Base-by-base conservation (phyloP, 495 filamentous ascomycete species). In the Aspergillus wentii region DNA sequence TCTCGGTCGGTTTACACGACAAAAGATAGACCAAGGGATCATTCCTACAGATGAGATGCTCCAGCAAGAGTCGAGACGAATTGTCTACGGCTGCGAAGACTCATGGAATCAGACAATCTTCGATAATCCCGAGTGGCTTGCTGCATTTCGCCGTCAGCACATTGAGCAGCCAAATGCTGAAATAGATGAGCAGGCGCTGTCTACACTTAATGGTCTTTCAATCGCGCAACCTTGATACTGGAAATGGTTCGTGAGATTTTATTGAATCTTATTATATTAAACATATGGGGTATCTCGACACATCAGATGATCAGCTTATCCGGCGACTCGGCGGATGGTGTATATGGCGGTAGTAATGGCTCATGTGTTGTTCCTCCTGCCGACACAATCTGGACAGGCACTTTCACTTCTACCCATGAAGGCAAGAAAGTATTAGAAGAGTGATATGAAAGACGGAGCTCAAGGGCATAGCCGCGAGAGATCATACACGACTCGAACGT, bases 401-500 rank as follows among this genome's bases (percentile, higher is more conserved):
- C 42, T 31, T 76, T 78, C 8, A 95, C 62, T 3, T 73, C 69
- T 11, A 91, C 44, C 2, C 61, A 71, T 3, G 81, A 74, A 17
- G 66, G 76, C 17, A 66, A 48, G 14, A 76, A 54, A 19, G 76
- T 62, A 14, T 69, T 68, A 4, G 77, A 68, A 0, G 78, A 74
- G 37, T 79, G 73, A 27, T 86, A 61, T 3, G 78, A 68, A 36
- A 91, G 52, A 6, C 69, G 67, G 33, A 97, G 62, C 28, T 84
- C 80, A 15, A 96, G 69, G 7, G 72, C 66, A 64, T 98, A 97
- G 17, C 81, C 63, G 41, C 92, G 82, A 11, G 83, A 85, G 19
- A 85, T 68, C 48, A 95, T 75, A 61, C 92, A 98, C 37, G 80
- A 78, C 62, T 92, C 82, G 65, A 97, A 98, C 13, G 87, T 89